These are phyloP conservation scores for Conidiobolus incongruus DNA, from an alignment of 371 early-diverging fungal species.

Conservation along the genomic window DNA sequence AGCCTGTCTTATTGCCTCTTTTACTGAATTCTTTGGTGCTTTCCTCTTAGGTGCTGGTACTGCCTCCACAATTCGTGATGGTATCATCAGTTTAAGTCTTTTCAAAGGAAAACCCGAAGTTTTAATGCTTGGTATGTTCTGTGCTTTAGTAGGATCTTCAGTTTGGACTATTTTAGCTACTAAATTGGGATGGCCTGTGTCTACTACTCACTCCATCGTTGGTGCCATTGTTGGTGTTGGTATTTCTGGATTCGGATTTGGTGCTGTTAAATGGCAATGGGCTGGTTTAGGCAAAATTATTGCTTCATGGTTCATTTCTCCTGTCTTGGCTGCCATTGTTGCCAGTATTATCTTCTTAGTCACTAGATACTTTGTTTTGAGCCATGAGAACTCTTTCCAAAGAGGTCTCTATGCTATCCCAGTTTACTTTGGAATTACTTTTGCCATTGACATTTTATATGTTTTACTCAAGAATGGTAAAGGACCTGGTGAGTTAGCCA, in stretches of 20 bases:
- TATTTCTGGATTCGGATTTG: constrained; percentile 39
- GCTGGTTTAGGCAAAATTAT: constrained; percentile 42
- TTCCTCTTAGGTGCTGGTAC: too few species aligned
- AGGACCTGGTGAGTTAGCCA: constrained; percentile 17
- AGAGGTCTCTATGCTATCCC: constrained; percentile 51
- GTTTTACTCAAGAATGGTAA: constrained; percentile 42
- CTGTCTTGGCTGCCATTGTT: constrained; percentile 37
- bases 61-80: too few species aligned
- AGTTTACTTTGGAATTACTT: constrained; percentile 45
- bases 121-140: too few species aligned
- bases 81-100: too few species aligned
- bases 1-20: constrained; percentile 51
- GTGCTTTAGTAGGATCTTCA: constrained; percentile 46
- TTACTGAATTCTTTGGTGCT: constrained; percentile 68
- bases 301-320: constrained; percentile 56
- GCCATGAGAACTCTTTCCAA: constrained; percentile 33
- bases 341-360: constrained; percentile 34
- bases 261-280: constrained; percentile 46
- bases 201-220: constrained; percentile 42
- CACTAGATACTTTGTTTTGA: constrained; percentile 32
- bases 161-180: constrained; percentile 54
- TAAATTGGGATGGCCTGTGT: constrained; percentile 25
- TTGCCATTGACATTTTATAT: constrained; percentile 35
- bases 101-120: too few species aligned
- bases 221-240: constrained; percentile 65